Base-by-base conservation (phyloP, 306 rosid genomes). In the Crotalaria pallida region DNA sequence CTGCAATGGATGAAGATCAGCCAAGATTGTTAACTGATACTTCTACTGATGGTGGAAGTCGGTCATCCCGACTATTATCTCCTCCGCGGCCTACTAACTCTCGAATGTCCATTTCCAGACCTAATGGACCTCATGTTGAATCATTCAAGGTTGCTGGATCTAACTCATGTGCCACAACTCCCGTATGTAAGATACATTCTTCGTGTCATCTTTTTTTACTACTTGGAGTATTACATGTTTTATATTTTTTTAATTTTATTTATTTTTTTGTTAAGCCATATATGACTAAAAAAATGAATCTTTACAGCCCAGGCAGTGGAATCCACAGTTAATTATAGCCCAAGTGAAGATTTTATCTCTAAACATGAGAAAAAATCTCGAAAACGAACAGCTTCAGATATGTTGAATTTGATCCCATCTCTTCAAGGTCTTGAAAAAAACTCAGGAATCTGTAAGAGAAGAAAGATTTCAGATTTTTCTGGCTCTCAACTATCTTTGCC, bases 331-430 rank as follows among this genome's bases (percentile, higher is more conserved):
- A 77, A 77, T 55, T 78, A 77, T 59, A 70, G 76, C 77, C 73
- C 81, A 29, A 62, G 74, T 53, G 79, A 82, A 41, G 92, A 88
- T 56, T 70, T 58, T 62, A 73, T 71, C 69, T 73, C 85, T n/a
- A 88, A 78, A 77, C 85, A 60, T 73, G 95, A 87, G 43, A 87
- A 58, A 67, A 83, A 79, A 71, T 82, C 83, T 76, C 84, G 85
- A 44, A 95, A 95, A 69, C 88, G 96, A 71, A 84, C 96, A 10
- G 82, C 89, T 76, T 83, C 88, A 43, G 92, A 89, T 73, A 79
- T 95, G 89, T 77, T 95, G 83, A 75, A 59, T 68, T 82, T 84
- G 75, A 87, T 95, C 72, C 99, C 99, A 62, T 87, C 97, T 33
- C 91, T 95, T 74, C 89, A 89, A 77, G 85, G 77, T 77, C 71